phyloP scores from a whole-genome alignment of 306 rosid genomes.

The Prunus campanulata region DNA sequence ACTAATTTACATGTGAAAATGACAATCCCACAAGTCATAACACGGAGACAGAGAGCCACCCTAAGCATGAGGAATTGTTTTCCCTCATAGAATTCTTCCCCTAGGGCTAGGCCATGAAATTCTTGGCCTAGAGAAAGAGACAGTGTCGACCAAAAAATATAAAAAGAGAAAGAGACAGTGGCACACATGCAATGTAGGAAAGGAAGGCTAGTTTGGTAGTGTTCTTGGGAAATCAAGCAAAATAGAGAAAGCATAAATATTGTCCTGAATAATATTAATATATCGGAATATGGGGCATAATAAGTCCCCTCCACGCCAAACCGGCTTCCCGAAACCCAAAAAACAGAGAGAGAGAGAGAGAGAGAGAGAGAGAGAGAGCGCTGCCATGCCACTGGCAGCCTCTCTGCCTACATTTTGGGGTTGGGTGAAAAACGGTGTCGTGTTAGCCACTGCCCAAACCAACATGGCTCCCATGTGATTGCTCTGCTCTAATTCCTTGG shows the following conservation, averaged over 20 bases:
- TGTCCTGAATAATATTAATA: not conserved
- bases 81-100: not conserved
- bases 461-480: constrained; percentile 43
- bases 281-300: constrained; percentile 10
- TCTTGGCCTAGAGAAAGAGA: constrained; percentile 16
- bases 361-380: not conserved
- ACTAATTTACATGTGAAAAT: not conserved
- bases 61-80: not conserved
- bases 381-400: not conserved
- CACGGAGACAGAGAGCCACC: not conserved
- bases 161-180: constrained; percentile 14
- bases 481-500: constrained; percentile 38
- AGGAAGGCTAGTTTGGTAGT: not conserved
- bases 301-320: constrained; percentile 11
- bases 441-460: constrained; percentile 15
- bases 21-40: not conserved
- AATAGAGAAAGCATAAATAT: not conserved
- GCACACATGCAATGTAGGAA: not conserved
- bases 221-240: constrained; percentile 31
- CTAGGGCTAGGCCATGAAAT: not conserved
- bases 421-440: constrained; percentile 18
- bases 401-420: constrained; percentile 25
- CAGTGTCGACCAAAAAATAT: not conserved
- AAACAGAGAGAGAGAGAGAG: not conserved
- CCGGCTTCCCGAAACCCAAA: constrained; percentile 25